Evolutionary conservation across 2,329 filamentous ascomycete species (phyloP).

Genomic region (Fusarium sororula): DNA sequence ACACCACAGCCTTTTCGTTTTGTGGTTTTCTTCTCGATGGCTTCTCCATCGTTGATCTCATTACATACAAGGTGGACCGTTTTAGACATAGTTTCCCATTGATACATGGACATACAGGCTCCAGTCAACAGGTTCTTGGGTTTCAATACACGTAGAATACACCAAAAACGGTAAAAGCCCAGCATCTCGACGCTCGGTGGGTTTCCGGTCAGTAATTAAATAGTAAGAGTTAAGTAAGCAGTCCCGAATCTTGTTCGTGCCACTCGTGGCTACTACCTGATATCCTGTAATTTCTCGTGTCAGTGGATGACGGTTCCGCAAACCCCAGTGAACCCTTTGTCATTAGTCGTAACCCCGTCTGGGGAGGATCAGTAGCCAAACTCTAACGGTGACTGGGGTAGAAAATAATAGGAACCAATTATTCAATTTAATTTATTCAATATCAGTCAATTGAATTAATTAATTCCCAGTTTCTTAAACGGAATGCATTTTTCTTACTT

Average conservation of each 20-base stretch:
- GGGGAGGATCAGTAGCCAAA: slow-evolving; percentile 15
- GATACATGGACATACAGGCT: not conserved
- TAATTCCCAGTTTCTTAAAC: not conserved
- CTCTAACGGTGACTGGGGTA: slow-evolving; percentile 1
- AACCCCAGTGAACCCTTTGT: not conserved
- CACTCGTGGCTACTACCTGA: not conserved
- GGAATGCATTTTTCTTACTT: slow-evolving; percentile 13
- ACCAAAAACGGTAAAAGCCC: not conserved
- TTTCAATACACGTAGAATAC: not conserved
- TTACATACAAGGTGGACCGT: slow-evolving; percentile 2
- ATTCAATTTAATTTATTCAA: slow-evolving; percentile 2
- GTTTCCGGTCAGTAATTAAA: not conserved
- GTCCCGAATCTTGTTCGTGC: slow-evolving; percentile 17
- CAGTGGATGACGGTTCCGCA: slow-evolving; percentile 2
- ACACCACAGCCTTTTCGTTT: slow-evolving; percentile 4
- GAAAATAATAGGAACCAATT: not conserved
- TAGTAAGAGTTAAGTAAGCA: slow-evolving; percentile 13
- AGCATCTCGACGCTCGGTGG: not conserved
- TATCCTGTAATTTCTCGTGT: slow-evolving; percentile 7
- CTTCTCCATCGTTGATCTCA: slow-evolving; percentile 1
- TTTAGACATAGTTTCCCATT: not conserved
- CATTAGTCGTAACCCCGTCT: slow-evolving; percentile 1
- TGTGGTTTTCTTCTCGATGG: not conserved
- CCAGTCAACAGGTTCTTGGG: not conserved
- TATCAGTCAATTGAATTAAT: not conserved